Conservation (phyloP, 1,284 basidiomycete genomes). For the Prillingera fragicola region DNA sequence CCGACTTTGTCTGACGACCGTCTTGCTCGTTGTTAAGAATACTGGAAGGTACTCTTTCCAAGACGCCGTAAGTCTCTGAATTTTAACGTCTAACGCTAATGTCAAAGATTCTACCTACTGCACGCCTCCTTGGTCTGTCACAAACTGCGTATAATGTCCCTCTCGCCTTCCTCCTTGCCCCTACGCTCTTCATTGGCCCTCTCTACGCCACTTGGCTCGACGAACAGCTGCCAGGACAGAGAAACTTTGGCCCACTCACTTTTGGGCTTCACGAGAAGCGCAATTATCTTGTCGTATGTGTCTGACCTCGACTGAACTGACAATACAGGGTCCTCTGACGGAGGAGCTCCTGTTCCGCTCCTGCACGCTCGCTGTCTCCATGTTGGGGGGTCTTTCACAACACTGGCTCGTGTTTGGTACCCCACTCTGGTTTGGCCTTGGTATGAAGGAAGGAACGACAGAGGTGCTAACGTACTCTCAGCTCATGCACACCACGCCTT, state of each 20-base stretch:
- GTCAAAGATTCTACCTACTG: slow-evolving; percentile 21
- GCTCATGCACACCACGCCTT: slow-evolving; percentile 90
- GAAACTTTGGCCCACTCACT: slow-evolving; percentile 3
- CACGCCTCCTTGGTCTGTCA: slow-evolving; percentile 32
- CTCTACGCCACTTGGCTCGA: slow-evolving; percentile 62
- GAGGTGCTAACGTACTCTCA: slow-evolving; percentile 37
- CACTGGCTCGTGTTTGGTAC: slow-evolving; percentile 66
- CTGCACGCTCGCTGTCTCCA: slow-evolving; percentile 69
- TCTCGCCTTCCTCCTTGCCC: slow-evolving; percentile 63
- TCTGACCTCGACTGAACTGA: not conserved
- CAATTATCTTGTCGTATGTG: slow-evolving; percentile 71
- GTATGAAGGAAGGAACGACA: slow-evolving; percentile 50
- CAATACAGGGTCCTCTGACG: slow-evolving; percentile 69
- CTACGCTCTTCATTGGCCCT: slow-evolving; percentile 76
- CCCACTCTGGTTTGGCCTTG: slow-evolving; percentile 82
- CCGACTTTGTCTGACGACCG: slow-evolving; percentile 25
- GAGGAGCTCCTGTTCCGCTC: slow-evolving; percentile 91
- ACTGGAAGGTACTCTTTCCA: slow-evolving; percentile 12
- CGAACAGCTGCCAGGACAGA: slow-evolving; percentile 59
- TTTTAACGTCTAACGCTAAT: slow-evolving; percentile 5
- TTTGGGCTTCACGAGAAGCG: slow-evolving; percentile 51
- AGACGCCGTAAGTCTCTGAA: slow-evolving; percentile 3
- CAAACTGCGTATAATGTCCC: slow-evolving; percentile 13
- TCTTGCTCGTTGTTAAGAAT: slow-evolving; percentile 28
- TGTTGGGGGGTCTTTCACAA: slow-evolving; percentile 59